Percentiles rank a stretch among this genome's conserved stretches.
Evolutionary conservation across 805 yeast species (phyloP).

Genomic region (Schwanniomyces vanrijiae): DNA sequence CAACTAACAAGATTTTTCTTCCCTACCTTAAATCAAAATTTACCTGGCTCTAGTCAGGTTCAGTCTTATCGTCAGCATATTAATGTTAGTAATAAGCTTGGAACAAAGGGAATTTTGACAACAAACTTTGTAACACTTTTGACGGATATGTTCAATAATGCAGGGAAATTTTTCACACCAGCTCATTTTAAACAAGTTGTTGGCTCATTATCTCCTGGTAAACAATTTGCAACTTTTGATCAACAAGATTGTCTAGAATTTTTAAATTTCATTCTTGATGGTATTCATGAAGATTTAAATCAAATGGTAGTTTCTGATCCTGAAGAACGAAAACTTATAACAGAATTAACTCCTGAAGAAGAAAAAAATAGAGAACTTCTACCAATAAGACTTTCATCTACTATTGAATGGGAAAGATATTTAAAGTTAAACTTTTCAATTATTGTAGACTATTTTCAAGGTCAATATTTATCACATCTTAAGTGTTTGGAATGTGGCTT

Average conservation of each 20-base stretch:
- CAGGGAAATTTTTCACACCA: conserved; percentile 55
- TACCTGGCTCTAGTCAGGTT: conserved; percentile 9
- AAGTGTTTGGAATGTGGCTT: conserved; percentile 68
- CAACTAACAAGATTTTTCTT: conserved; percentile 64
- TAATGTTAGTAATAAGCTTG: conserved; percentile 70
- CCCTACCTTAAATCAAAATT: conserved; percentile 21
- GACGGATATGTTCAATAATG: conserved; percentile 50
- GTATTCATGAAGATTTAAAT: conserved; percentile 82
- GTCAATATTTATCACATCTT: conserved; percentile 81
- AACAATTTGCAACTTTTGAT: conserved; percentile 61
- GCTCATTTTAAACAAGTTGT: conserved; percentile 61
- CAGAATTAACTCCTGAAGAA: conserved; percentile 56
- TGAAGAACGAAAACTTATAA: conserved; percentile 35
- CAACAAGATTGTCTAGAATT: conserved; percentile 90
- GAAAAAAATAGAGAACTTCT: conserved; percentile 70
- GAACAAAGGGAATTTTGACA: conserved; percentile 79
- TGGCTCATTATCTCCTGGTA: conserved; percentile 61
- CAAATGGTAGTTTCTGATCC: conserved; percentile 44
- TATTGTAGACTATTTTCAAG: conserved; percentile 81
- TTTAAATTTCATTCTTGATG: conserved; percentile 69
- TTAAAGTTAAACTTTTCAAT: conserved; percentile 75
- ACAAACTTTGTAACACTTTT: conserved; percentile 63
- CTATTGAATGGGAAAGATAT: conserved; percentile 91
- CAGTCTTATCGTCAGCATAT: conserved; percentile 65
- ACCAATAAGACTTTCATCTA: conserved; percentile 77